Evolutionary conservation across 2,329 filamentous ascomycete species (phyloP), one percentile per base, ranked within the genome.

Genomic region (Dendrostoma leiphaemia): DNA sequence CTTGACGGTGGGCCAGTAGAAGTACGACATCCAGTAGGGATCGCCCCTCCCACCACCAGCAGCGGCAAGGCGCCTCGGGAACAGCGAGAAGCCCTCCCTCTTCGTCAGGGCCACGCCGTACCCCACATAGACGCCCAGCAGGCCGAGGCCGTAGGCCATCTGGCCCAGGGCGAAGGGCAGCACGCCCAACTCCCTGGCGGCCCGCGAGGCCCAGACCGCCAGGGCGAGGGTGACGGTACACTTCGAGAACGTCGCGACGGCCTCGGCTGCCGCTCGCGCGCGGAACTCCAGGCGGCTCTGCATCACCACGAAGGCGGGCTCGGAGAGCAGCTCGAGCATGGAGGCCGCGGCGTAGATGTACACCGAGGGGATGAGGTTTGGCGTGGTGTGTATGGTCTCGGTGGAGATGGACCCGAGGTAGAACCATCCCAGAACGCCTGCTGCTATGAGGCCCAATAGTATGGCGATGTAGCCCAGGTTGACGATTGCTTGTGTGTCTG

Each of bases 121-220:
- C 66, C 80, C 74, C 6, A 79, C 69, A 65, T 97, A 99, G 21
- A 93, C 83, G 5, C 77, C 66, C 2, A 93, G 73, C 15, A 97
- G 73, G 0, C 82, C 76, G 6, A 79, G 32, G 1, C 90, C 88
- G 70, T 96, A 97, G 9, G 80, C 81, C 29, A 93, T 70, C 70
- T 97, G 91, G 10, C 94, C 95, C 13, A 91, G 72, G 0, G 93
- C 94, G 70, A 97, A 97, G 0, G 94, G 91, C 45, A 97, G 71
- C 1, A 92, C 88, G 6, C 92, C 93, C 2, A 89, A 66, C 54
- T 88, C 78, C 19, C 75, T 59, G 1, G 74, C 73, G 15, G 62
- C 65, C 51, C 64, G 71, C 40, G 81, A 78, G 1, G 84, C 85
- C 77, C 82, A 86, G 5, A 89, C 75, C 2, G 89, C 91, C 1